Conservation (phyloP, 257 asterid genomes). For the Jaltomata sinuosa region DNA sequence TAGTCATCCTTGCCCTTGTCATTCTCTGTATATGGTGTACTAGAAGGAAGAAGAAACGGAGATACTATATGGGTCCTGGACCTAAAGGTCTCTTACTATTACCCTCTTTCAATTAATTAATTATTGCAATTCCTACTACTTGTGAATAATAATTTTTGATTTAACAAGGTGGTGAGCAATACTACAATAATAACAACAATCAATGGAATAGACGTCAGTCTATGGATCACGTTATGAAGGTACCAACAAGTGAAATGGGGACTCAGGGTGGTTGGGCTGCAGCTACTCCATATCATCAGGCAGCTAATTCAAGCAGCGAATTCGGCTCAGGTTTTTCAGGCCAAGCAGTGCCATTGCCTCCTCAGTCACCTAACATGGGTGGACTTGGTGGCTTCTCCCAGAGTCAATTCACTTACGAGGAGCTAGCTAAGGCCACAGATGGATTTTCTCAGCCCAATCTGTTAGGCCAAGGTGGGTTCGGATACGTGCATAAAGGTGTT, state of each 20-base stretch:
- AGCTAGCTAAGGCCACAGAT: slow-evolving; percentile 48
- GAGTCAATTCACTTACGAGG: slow-evolving; percentile 56
- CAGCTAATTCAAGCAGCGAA: neutral
- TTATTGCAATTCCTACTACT: too few relatives aligned
- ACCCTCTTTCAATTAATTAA: too few relatives aligned
- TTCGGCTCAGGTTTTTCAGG: slow-evolving; percentile 16
- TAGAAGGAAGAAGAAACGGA: slow-evolving; percentile 25
- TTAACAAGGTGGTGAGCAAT: neutral
- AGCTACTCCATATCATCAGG: neutral
- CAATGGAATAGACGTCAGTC: neutral
- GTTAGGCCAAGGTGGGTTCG: slow-evolving; percentile 91
- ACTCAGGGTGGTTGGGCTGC: slow-evolving; percentile 6
- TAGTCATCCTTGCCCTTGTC: slow-evolving; percentile 10
- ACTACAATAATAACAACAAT: neutral
- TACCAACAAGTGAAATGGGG: slow-evolving; percentile 23
- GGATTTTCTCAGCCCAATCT: slow-evolving; percentile 62
- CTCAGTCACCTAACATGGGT: slow-evolving; percentile 22
- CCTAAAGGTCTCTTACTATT: slow-evolving; percentile 10
- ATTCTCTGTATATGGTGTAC: slow-evolving; percentile 16
- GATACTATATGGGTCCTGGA: slow-evolving; percentile 13
- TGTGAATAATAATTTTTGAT: neutral
- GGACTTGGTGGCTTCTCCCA: slow-evolving; percentile 34
- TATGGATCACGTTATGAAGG: slow-evolving; percentile 23
- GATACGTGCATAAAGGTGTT: slow-evolving; percentile 76
- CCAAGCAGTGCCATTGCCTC: slow-evolving; percentile 9